Evolutionary conservation across 2,329 filamentous ascomycete species (phyloP).

Genomic region (Sphaerostilbella broomeana): DNA sequence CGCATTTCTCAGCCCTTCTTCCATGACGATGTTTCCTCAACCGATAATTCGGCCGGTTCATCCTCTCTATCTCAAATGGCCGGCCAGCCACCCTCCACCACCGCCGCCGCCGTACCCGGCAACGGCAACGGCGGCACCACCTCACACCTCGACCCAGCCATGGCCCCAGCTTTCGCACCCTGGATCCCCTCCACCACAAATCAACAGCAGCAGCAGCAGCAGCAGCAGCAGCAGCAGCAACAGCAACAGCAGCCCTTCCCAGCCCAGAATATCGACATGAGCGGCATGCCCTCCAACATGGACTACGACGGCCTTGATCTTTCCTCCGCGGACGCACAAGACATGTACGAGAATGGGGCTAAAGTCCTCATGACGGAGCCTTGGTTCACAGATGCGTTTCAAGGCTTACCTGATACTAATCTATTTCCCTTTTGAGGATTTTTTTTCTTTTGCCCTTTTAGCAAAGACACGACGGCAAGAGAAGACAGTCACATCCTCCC

Average conservation of each 20-base stretch:
- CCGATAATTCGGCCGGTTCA: constrained; percentile 9
- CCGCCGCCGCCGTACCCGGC: constrained; percentile 13
- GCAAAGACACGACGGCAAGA: too few species aligned
- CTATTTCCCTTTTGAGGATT: constrained; percentile 30
- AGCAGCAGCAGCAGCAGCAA: too few species aligned
- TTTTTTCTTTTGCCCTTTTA: too few species aligned
- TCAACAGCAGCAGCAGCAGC: too few species aligned
- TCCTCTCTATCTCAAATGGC: constrained; percentile 4
- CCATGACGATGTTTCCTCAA: constrained; percentile 25
- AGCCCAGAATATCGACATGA: constrained; percentile 14
- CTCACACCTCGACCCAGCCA: constrained; percentile 21
- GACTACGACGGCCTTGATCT: constrained; percentile 27
- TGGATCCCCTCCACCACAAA: constrained; percentile 11
- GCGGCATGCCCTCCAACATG: constrained; percentile 22
- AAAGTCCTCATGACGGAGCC: constrained; percentile 34
- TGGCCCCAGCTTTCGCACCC: constrained; percentile 20
- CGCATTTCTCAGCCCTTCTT: constrained; percentile 31
- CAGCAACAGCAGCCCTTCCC: constrained; percentile 6
- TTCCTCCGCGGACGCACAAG: constrained; percentile 19
- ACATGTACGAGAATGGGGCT: constrained; percentile 28
- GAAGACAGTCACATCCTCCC: too few species aligned
- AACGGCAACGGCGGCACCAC: too few species aligned
- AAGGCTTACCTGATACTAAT: constrained; percentile 27
- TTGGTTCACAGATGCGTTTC: constrained; percentile 34
- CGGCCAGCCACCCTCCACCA: constrained; percentile 5